Conservation (phyloP, 192 early-diverging fungal genomes). For the Phlyctochytrium planicorne region DNA sequence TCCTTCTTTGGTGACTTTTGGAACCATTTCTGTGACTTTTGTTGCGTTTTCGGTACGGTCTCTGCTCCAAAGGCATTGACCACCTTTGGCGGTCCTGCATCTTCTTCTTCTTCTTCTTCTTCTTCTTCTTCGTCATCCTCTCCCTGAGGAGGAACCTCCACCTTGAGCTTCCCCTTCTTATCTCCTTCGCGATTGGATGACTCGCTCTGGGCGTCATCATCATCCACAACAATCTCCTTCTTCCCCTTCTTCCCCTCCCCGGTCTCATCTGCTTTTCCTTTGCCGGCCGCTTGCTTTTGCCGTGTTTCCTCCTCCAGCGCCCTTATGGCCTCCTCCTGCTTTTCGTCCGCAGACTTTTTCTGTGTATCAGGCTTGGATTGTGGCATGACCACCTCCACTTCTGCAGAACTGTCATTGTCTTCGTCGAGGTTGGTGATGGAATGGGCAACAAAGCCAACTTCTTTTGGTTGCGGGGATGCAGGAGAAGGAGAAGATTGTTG, state of each 20-base stretch:
- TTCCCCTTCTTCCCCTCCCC: neutral
- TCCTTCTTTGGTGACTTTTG: neutral
- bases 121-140: neutral
- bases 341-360: neutral
- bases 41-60: neutral
- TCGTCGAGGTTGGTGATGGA: neutral
- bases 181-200: neutral
- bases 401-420: neutral
- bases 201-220: neutral
- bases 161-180: neutral
- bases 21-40: neutral
- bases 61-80: constrained; percentile 3
- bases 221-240: neutral
- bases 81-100: constrained; percentile 2
- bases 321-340: neutral
- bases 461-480: neutral
- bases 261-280: neutral
- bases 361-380: neutral
- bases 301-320: neutral
- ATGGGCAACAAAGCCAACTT: neutral
- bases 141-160: neutral
- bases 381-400: neutral
- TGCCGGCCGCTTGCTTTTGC: neutral
- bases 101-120: neutral
- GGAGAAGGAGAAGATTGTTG: neutral